Base-by-base conservation (phyloP, 2,329 filamentous ascomycete species). In the Ceratocystis destructans region DNA sequence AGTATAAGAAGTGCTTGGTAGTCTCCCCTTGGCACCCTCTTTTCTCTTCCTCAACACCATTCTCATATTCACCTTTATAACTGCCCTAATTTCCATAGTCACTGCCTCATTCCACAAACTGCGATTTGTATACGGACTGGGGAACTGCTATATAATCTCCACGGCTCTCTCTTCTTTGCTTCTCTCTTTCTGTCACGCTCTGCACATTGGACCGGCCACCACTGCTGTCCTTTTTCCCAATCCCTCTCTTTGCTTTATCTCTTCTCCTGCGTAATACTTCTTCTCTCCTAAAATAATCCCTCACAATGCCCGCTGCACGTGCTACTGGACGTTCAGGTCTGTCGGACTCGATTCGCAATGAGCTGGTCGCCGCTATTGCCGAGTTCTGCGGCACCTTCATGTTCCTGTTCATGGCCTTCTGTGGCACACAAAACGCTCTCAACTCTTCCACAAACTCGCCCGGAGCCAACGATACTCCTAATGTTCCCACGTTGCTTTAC, bases 351-450 rank as follows among this genome's bases (percentile, higher is more conserved):
- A 22, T 67, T 5, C 71, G 74, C 25, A 77, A 78, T 64, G 71
- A 76, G 28, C 65, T 77, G 12, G 73, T 79, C 55, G 75, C 79
- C n/a, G 71, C 77, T 44, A 68, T 80, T 25, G 79, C 77, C 66
- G 80, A 82, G 72, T 80, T 82, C 61, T 77, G 78, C 69, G 80
- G 80, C 65, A 82, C 80, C 1, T 81, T 82, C 69, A 75, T 82
- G 72, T 82, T 82, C 71, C 74, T 82, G 0, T 77, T 81, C 61
- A 73, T 78, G 65, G 70, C 76, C 45, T 79, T 76, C 66, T 73
- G 76, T 20, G 77, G 33, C 12, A 55, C 68, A 44, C 69, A 69
- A 57, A 68, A 61, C 25, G 71, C 77, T 0, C 74, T 78, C 67
- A 74, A 76, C 48, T 68, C 66, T 3, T 69, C 45, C 20, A 48